Conservation (phyloP, 768 basidiomycete species). For the Cubamyces sp. region DNA sequence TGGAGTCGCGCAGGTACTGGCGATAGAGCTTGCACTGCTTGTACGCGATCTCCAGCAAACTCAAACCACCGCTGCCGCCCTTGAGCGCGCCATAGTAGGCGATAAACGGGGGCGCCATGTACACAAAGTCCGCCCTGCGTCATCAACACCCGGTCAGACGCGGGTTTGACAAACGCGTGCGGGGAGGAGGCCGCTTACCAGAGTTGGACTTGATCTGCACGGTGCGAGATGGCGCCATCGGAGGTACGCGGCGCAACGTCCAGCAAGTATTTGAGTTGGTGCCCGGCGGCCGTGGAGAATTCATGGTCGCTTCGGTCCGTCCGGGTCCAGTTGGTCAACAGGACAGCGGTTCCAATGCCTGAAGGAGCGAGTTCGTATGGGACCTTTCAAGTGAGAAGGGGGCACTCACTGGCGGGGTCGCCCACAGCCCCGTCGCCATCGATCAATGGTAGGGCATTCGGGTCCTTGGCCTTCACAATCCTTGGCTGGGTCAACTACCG, state of each 20-base stretch:
- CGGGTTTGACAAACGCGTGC: background rate
- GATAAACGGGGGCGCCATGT: conserved; percentile 69
- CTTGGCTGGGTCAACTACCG: conserved; percentile 30
- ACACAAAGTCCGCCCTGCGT: conserved; percentile 58
- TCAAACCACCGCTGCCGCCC: conserved; percentile 39
- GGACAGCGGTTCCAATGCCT: conserved; percentile 58
- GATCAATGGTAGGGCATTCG: conserved; percentile 46
- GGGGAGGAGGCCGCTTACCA: conserved; percentile 39
- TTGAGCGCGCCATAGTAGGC: conserved; percentile 64
- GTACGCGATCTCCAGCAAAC: conserved; percentile 53
- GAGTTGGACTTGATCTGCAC: conserved; percentile 54
- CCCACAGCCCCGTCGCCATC: conserved; percentile 55
- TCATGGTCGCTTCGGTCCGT: conserved; percentile 36
- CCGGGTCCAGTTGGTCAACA: conserved; percentile 57
- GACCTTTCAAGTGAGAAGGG: background rate
- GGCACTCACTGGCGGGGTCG: conserved; percentile 58
- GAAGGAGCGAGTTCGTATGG: conserved; percentile 2
- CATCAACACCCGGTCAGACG: background rate
- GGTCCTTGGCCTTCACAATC: conserved; percentile 42
- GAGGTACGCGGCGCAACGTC: conserved; percentile 45
- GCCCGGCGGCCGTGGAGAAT: conserved; percentile 47
- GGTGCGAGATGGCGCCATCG: conserved; percentile 64
- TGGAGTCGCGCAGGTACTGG: conserved; percentile 50
- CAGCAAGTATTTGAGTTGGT: conserved; percentile 54
- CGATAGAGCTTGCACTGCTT: conserved; percentile 62